Base-by-base conservation (phyloP, 116 monocot genomes). In the Dioscorea cayenensis region DNA sequence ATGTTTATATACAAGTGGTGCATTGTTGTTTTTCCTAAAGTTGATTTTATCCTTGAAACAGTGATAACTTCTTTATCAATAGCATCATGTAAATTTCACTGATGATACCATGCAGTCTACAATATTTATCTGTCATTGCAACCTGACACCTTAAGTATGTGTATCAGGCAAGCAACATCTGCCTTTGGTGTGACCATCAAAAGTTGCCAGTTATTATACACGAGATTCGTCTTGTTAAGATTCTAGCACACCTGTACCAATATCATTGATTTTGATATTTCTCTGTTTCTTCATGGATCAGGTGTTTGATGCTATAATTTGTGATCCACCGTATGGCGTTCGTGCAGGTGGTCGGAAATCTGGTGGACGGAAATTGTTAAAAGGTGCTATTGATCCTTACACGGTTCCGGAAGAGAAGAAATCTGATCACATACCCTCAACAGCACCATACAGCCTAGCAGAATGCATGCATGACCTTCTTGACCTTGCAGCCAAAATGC, bases 321-420 rank as follows among this genome's bases (percentile, higher is more conserved):
- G 97, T 51, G 97, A 97, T 58, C 97, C 97, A 51, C 97, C 97
- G 14, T 97, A 97, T 66, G 97, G 97, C 17, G 93, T 97, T 16
- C 97, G 97, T 71, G 97, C 97, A 61, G 97, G 93, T 10, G 97
- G 97, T 11, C 80, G 97, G 21, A 97, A 97, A 79, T 97, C 97
- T 8, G 97, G 97, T 64, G 97, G 97, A 7, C 70, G 97, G 13
- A 97, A 97, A 67, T 63, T 97, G 38, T 65, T 97, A 14, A 97
- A 90, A 69, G 97, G 97, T 6, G 49, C 36, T 2, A 73, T 93
- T 6, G 83, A 71, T 27, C 93, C 97, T 5, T 97, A 97, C 82
- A 90, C 86, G 4, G 84, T 97, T 49, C 97, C 97, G 5, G 90
- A 97, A 13, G 93, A 90, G 64, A 97, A 97, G 75, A 82, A 86